phyloP scores from a whole-genome alignment of 257 asterid genomes.

The Leonotis leonurus region DNA sequence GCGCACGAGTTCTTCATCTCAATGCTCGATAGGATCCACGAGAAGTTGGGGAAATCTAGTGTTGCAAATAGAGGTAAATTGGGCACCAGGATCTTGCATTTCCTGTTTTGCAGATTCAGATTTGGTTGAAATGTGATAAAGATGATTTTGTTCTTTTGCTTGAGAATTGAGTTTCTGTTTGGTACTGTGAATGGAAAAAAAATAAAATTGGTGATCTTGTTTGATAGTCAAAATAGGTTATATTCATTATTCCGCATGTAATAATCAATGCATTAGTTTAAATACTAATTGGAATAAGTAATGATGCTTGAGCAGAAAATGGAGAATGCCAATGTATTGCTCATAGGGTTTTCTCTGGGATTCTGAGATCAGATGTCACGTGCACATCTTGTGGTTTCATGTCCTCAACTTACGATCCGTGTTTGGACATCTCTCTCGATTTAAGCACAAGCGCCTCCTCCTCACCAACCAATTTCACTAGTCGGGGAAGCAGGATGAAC shows the following conservation, averaged over 20 bases:
- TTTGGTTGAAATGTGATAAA: neutral
- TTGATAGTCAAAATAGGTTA: too few relatives aligned
- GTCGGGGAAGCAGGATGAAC: constrained; percentile 36
- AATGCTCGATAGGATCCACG: constrained; percentile 58
- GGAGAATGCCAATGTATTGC: constrained; percentile 66
- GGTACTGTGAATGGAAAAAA: too few relatives aligned
- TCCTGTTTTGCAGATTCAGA: neutral
- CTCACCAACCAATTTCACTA: neutral
- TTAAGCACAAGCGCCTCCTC: constrained; percentile 25
- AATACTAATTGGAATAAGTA: constrained; percentile 16
- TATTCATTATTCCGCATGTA: too few relatives aligned
- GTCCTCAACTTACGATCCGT: constrained; percentile 75
- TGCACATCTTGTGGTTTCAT: constrained; percentile 68
- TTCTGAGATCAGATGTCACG: constrained; percentile 66
- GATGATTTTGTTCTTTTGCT: constrained; percentile 5
- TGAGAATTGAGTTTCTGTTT: too few relatives aligned
- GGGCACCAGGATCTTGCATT: neutral
- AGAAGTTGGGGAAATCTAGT: constrained; percentile 45
- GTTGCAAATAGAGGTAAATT: constrained; percentile 43
- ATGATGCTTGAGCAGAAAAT: constrained; percentile 35
- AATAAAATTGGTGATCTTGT: constrained; percentile 4
- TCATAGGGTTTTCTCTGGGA: constrained; percentile 57
- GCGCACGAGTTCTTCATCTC: constrained; percentile 72
- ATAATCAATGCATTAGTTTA: too few relatives aligned
- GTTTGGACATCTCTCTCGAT: constrained; percentile 62